Evolutionary conservation across 495 filamentous ascomycete genomes (phyloP).

Genomic region (Pyronema omphalodes): DNA sequence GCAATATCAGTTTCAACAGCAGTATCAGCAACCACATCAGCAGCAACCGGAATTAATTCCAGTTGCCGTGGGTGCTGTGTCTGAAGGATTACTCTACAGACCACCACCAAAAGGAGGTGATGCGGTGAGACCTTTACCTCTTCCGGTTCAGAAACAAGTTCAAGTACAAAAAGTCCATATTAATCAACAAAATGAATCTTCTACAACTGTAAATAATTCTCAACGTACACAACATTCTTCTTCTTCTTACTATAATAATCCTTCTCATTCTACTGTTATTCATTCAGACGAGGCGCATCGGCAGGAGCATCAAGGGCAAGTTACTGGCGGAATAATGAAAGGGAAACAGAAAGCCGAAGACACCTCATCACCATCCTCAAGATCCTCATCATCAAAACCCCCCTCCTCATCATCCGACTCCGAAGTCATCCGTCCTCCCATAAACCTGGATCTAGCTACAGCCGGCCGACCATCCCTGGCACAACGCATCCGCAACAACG

Average conservation of each 20-base stretch:
- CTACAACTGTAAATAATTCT: no score
- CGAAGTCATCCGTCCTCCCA: background rate
- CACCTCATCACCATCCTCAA: background rate
- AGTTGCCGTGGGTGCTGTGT: background rate
- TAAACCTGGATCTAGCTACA: background rate
- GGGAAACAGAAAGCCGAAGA: conserved; percentile 5
- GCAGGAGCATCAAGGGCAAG: conserved; percentile 8
- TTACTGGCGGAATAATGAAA: conserved; percentile 6
- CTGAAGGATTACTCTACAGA: background rate
- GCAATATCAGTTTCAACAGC: background rate
- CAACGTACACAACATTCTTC: no score
- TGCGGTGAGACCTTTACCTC: background rate
- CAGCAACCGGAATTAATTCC: background rate
- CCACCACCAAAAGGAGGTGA: background rate
- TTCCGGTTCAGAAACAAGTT: background rate
- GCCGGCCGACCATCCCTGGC: background rate
- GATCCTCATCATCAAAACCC: no score
- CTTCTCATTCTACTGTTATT: background rate
- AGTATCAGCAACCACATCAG: conserved; percentile 1
- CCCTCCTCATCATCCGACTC: background rate
- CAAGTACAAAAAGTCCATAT: background rate
- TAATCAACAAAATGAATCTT: no score
- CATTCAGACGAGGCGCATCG: background rate
- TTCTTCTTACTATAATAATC: no score
- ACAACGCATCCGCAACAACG: background rate